Base-by-base conservation (phyloP, 306 rosid genomes). In the Acacia melanoxylon region DNA sequence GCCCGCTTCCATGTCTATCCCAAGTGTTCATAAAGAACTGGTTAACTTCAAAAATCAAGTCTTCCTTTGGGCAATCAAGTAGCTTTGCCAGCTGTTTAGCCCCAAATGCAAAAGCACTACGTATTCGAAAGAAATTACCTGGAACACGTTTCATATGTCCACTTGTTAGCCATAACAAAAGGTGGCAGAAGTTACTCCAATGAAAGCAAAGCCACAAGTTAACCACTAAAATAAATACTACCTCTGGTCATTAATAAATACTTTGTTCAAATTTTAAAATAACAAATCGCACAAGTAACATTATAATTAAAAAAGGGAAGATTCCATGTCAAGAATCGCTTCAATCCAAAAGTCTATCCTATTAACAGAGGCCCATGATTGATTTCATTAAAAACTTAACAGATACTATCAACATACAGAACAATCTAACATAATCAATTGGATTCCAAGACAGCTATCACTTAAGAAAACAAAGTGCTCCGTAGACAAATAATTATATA, bases 71-170 rank as follows among this genome's bases (percentile, higher is more conserved):
- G 87, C 99, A 96, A 74, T 96, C 97, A 77, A 91, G 94, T 84
- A 96, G 87, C 65, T 94, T 88, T 70, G 97, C 97, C 85, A 96
- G 90, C 83, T 85, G 83, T 86, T 91, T 93, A 80, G 97, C 94
- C 80, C 99, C 99, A 88, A 92, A 96, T 15, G 95, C 91, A 86
- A 96, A 94, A 78, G 99, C 99, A 87, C 99, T 96, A 85, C 99
- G 97, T 77, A 96, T 96, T 86, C 99, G 88, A 88, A 89, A 96
- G 89, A 96, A 96, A 86, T 96, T 96, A 80, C 99, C 99, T 96
- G 92, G 82, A 86, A 80, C 78, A 82, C 70, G 70, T 22, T 81
- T 44, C 79, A 51, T 13, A 70, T 17, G 79, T 51, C 69, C 75
- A 73, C 46, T 81, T 66, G 74, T 75, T 72, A 85, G 79, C 74